A percentile compares a stretch with the other conserved stretches of the same genome.
phyloP scores from a whole-genome alignment of 371 early-diverging fungal genomes.

The Mucor circinelloides region DNA sequence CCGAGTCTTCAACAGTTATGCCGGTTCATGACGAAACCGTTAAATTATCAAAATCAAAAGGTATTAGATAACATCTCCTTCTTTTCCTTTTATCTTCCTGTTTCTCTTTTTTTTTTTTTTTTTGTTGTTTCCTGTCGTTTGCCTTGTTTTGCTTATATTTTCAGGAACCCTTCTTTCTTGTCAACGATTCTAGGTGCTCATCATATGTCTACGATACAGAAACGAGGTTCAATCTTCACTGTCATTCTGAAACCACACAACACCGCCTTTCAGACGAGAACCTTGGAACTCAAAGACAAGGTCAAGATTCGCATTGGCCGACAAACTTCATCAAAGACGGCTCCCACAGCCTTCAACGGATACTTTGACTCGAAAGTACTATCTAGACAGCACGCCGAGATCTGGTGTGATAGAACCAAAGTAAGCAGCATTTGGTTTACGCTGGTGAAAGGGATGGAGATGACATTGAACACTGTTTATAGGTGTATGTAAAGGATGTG shows the following conservation, averaged over 20 bases:
- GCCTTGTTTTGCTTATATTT: background rate
- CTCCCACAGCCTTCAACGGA: constrained; percentile 72
- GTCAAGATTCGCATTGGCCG: constrained; percentile 71
- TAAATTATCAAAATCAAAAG: constrained; percentile 15
- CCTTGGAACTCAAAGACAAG: constrained; percentile 62
- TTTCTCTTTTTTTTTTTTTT: background rate
- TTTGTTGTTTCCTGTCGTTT: background rate
- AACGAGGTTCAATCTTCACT: constrained; percentile 13
- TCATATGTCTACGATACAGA: constrained; percentile 7
- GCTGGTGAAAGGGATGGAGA: background rate
- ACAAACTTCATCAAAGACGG: constrained; percentile 68
- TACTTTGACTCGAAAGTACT: constrained; percentile 90
- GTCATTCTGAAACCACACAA: constrained; percentile 67
- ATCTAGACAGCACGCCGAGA: constrained; percentile 81
- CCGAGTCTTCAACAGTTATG: constrained; percentile 19
- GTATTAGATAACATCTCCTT: background rate
- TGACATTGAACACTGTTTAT: background rate
- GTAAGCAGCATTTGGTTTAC: constrained; percentile 34
- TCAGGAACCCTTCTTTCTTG: background rate
- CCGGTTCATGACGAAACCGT: constrained; percentile 17
- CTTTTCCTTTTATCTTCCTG: background rate
- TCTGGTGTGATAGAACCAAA: constrained; percentile 73
- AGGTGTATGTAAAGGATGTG: constrained; percentile 79
- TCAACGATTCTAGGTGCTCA: background rate
- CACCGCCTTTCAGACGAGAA: constrained; percentile 64